Base-by-base conservation (phyloP, 2,329 filamentous ascomycete genomes). In the Akanthomyces dipterigenus region DNA sequence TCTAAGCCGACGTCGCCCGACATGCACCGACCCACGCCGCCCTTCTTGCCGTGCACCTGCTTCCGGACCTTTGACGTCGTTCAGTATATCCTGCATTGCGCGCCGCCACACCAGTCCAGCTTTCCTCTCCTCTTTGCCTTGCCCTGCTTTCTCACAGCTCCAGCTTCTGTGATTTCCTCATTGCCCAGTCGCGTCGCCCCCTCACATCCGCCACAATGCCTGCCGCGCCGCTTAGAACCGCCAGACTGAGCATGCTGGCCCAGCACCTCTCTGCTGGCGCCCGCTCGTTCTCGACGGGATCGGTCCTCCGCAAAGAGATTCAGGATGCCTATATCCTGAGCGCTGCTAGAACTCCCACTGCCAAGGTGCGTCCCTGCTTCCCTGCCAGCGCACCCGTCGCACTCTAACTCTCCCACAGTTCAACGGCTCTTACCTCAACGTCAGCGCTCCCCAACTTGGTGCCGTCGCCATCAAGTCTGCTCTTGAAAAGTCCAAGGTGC, bases 241-340 rank as follows among this genome's bases (percentile, higher is more conserved):
- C 72, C 61, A 68, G 70, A 63, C 66, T 74, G 56, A 65, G 71
- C 50, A 73, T 73, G 63, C 64, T 76, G n/a, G 71, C 71, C 55
- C 70, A 72, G 66, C 76, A 78, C 72, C 71, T 75, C 70, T 74
- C 71, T 62, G 65, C 75, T 36, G 58, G 58, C 2, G 69, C 72
- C 56, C 78, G 81, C 57, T 72, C 71, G 57, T 83, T 84, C 68
- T 82, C 81, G 40, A 76, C 75, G 16, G 71, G 73, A 56, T 63
- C 74, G 45, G 68, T 73, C n/a, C 70, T 79, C 40, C 75, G 74
- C 63, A 79, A 87, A 75, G 88, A 96, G 72, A 83, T 96, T 59
- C 88, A 90, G 70, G 92, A 97, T 74, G 93, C 90, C 53, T 99
- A 98, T 76, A 98, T 99, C 67, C 76, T 99, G 65, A 93, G 91